These are phyloP conservation scores for Durusdinium trenchii DNA, from an alignment of 73 alveolate genomes.

Conservation along the genomic window DNA sequence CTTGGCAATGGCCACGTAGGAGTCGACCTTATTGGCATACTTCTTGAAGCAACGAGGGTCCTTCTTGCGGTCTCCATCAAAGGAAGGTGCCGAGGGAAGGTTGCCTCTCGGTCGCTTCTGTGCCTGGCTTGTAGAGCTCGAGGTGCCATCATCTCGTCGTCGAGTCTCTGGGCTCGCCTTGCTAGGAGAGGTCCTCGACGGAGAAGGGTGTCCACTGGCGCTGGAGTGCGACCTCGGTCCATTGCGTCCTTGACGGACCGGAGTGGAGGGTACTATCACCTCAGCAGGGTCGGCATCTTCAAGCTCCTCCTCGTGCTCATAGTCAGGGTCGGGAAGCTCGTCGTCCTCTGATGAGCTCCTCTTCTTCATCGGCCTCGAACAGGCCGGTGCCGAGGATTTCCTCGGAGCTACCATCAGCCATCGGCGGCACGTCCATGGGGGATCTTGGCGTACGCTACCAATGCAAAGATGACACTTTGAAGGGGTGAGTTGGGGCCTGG, in stretches of 20 bases:
- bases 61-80: background rate
- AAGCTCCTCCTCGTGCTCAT: background rate
- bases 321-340: background rate
- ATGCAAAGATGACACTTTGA: conserved; percentile 5
- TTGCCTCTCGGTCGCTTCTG: background rate
- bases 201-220: too few species aligned
- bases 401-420: background rate
- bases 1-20: conserved; percentile 28
- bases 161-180: background rate
- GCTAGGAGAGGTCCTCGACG: background rate
- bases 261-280: background rate
- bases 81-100: background rate
- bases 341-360: background rate
- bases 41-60: conserved; percentile 13
- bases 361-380: too few species aligned
- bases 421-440: background rate
- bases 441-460: conserved; percentile 15
- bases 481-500: too few species aligned
- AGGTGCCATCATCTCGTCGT: background rate
- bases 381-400: too few species aligned
- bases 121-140: background rate
- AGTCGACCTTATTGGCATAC: conserved; percentile 26
- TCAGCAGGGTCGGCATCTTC: background rate
- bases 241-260: background rate
- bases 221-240: background rate